Percentiles rank a stretch among this genome's conserved stretches.
phyloP scores from a whole-genome alignment of 352 stramenopile species.

The Phytophthora lateralis region DNA sequence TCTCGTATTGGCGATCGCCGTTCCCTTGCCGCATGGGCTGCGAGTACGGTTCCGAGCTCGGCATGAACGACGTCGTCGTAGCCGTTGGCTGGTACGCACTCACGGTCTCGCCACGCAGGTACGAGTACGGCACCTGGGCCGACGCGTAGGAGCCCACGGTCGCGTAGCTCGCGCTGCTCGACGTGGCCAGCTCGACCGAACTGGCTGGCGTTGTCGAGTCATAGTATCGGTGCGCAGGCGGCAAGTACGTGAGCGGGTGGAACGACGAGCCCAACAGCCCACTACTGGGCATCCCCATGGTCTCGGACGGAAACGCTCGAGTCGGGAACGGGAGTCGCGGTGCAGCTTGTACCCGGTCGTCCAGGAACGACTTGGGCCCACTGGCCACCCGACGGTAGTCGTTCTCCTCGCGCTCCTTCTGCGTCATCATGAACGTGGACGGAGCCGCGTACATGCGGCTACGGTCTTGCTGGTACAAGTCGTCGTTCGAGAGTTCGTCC shows the following conservation, averaged over 20 bases:
- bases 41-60: constrained; percentile 35
- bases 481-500: constrained; percentile 24
- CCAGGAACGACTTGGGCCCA: constrained; percentile 38
- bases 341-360: constrained; percentile 35
- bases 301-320: constrained; percentile 60
- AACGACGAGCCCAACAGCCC: constrained; percentile 48
- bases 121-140: constrained; percentile 38
- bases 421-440: constrained; percentile 30
- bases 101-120: constrained; percentile 37
- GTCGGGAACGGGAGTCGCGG: constrained; percentile 64
- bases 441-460: constrained; percentile 29
- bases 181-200: constrained; percentile 27
- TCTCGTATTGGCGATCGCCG: constrained; percentile 40
- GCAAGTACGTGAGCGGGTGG: constrained; percentile 32
- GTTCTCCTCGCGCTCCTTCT: constrained; percentile 43
- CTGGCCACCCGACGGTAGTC: constrained; percentile 24
- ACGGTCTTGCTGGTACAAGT: constrained; percentile 43
- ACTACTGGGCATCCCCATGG: constrained; percentile 29
- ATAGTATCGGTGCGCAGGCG: constrained; percentile 42
- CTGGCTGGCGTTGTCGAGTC: constrained; percentile 21
- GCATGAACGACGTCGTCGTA: constrained; percentile 33
- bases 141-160: constrained; percentile 23
- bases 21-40: constrained; percentile 39
- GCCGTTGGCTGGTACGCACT: constrained; percentile 39
- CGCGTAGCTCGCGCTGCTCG: constrained; percentile 22